Conservation (phyloP, 2,329 filamentous ascomycete genomes). For the Hypoxylon sp. region DNA sequence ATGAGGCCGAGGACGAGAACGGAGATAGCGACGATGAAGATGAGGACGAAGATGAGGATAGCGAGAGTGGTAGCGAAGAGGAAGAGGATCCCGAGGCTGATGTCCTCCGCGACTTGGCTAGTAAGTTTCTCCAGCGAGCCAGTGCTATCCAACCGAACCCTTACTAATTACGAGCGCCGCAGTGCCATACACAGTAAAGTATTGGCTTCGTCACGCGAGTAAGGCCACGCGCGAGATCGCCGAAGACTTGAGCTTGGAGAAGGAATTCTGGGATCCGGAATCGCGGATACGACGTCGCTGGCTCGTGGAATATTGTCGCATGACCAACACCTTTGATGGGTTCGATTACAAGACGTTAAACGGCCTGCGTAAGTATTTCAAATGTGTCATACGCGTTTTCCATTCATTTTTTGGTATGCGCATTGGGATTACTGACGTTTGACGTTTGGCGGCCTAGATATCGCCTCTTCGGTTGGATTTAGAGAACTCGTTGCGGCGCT, state of each 20-base stretch:
- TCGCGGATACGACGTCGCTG: slow-evolving; percentile 55
- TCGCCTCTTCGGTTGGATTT: slow-evolving; percentile 55
- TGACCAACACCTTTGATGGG: slow-evolving; percentile 49
- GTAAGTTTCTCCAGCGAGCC: slow-evolving; percentile 24
- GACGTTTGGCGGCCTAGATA: slow-evolving; percentile 41
- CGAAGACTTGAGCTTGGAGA: slow-evolving; percentile 54
- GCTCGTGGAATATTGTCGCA: slow-evolving; percentile 52
- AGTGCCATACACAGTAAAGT: slow-evolving; percentile 54
- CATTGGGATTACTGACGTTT: slow-evolving; percentile 16
- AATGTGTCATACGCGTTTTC: neutral
- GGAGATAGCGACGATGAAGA: slow-evolving; percentile 26
- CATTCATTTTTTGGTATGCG: neutral
- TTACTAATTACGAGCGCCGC: slow-evolving; percentile 13
- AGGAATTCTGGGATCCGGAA: slow-evolving; percentile 54
- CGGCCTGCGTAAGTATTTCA: slow-evolving; percentile 45
- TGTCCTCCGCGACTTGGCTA: slow-evolving; percentile 43
- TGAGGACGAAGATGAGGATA: slow-evolving; percentile 26
- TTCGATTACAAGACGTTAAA: slow-evolving; percentile 50
- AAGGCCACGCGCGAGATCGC: slow-evolving; percentile 58
- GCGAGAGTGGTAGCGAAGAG: slow-evolving; percentile 37
- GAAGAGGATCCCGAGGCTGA: slow-evolving; percentile 48
- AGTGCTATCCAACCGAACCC: neutral
- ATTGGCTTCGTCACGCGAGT: slow-evolving; percentile 57
- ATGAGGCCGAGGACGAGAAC: slow-evolving; percentile 11
- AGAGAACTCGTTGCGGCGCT: slow-evolving; percentile 54